phyloP scores from a whole-genome alignment of 2,329 filamentous ascomycete genomes.

The Sclerotinia subarctica region DNA sequence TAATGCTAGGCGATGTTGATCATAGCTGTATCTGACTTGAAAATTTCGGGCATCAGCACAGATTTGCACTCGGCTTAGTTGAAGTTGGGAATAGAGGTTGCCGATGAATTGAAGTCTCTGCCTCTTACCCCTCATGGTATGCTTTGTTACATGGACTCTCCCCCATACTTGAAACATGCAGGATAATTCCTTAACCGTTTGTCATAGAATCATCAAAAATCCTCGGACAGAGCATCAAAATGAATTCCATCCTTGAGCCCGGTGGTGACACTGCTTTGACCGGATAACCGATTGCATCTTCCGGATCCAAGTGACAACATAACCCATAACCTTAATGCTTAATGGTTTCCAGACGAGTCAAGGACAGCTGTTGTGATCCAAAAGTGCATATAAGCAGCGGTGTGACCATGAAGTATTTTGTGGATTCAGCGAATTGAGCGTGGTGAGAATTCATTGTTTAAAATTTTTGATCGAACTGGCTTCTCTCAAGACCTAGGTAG shows the following conservation, averaged over 20 bases:
- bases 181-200: constrained; percentile 1
- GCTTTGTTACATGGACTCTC: neutral
- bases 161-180: constrained; percentile 9
- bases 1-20: neutral
- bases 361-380: constrained; percentile 14
- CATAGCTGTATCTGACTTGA: neutral
- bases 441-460: neutral
- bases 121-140: constrained; percentile 1
- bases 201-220: constrained; percentile 15
- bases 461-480: neutral
- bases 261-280: neutral
- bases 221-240: neutral
- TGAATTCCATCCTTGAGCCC: constrained; percentile 3
- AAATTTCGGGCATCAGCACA: neutral
- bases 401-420: neutral
- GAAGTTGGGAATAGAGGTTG: neutral
- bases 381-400: constrained; percentile 13
- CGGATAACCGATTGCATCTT: constrained; percentile 8
- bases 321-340: neutral
- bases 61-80: neutral
- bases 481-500: neutral
- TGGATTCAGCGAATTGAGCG: neutral
- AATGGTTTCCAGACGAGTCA: neutral
- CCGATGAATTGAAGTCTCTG: neutral
- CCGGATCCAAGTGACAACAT: constrained; percentile 10